Percentiles rank a stretch among this genome's conserved stretches.
These are phyloP conservation scores for Bipolaris zeicola DNA, from an alignment of 2,329 filamentous ascomycete genomes.

Conservation along the genomic window DNA sequence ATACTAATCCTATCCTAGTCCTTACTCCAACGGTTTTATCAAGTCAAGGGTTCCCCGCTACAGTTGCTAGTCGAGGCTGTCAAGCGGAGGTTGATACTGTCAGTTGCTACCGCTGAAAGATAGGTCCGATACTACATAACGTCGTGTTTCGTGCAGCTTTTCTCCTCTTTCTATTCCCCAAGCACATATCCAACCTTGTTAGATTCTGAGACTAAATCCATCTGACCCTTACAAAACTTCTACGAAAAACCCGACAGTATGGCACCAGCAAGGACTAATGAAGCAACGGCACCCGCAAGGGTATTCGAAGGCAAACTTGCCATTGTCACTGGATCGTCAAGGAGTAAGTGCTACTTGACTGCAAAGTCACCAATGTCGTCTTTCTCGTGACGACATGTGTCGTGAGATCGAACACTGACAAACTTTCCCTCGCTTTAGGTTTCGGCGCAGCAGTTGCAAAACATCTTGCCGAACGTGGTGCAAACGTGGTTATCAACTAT, in stretches of 20 bases:
- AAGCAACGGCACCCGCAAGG: slow-evolving; percentile 1
- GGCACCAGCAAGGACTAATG: background rate
- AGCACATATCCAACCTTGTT: background rate
- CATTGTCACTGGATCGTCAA: slow-evolving; percentile 11
- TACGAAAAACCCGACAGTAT: background rate
- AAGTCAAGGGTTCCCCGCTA: slow-evolving; percentile 6
- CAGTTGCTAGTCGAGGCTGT: background rate
- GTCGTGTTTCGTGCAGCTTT: background rate
- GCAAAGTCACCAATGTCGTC: background rate
- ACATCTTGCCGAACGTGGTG: slow-evolving; percentile 10
- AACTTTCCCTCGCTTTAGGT: background rate
- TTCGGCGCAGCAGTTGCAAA: slow-evolving; percentile 14
- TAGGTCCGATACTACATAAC: slow-evolving; percentile 3
- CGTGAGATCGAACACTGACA: slow-evolving; percentile 1
- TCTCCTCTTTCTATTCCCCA: background rate
- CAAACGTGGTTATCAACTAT: slow-evolving; percentile 13
- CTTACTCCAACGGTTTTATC: background rate
- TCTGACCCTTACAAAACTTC: background rate
- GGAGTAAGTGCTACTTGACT: slow-evolving; percentile 1
- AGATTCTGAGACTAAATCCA: background rate
- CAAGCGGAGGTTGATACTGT: background rate
- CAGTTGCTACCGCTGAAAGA: background rate
- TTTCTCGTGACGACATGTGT: background rate
- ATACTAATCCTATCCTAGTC: background rate
- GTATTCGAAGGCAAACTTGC: slow-evolving; percentile 13